Base-by-base conservation (phyloP, 495 filamentous ascomycete genomes). In the Podospora fimiseda region DNA sequence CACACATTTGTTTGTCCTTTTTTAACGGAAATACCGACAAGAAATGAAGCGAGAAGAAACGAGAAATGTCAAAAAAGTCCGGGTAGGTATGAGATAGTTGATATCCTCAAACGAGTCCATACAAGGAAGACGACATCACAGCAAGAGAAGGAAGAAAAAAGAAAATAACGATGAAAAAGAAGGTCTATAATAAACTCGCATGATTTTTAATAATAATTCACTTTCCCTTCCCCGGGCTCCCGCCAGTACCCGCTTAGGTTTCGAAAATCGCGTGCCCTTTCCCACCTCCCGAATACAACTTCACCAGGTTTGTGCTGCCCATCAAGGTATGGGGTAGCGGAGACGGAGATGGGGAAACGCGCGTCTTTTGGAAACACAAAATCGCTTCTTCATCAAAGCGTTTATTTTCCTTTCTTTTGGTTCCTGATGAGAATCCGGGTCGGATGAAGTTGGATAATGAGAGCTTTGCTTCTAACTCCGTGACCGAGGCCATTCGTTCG, bases 61-160 rank as follows among this genome's bases (percentile, higher is more conserved):
- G n/a, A n/a, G n/a, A n/a, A n/a, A n/a, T n/a, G n/a, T n/a, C n/a
- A n/a, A n/a, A n/a, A n/a, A n/a, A n/a, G n/a, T n/a, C n/a, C n/a
- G n/a, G n/a, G n/a, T n/a, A n/a, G n/a, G n/a, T n/a, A n/a, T n/a
- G n/a, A n/a, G n/a, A n/a, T n/a, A n/a, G n/a, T n/a, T n/a, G n/a
- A n/a, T n/a, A n/a, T n/a, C n/a, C n/a, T n/a, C n/a, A n/a, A n/a
- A n/a, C 18, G 2, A 11, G 37, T 48, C 53, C 47, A 24, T 45
- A 55, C 53, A 37, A 50, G 53, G 53, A 55, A 55, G 53, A 46
- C 46, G 33, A 20, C 9, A 8, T n/a, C n/a, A n/a, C n/a, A n/a
- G n/a, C n/a, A n/a, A n/a, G n/a, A n/a, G n/a, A n/a, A n/a, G n/a
- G n/a, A n/a, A n/a, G n/a, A n/a, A n/a, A n/a, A n/a, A n/a, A n/a